These are phyloP conservation scores for Pleurozium schreberi DNA, from an alignment of 225 moss, liverwort and hornwort species.

Conservation along the genomic window DNA sequence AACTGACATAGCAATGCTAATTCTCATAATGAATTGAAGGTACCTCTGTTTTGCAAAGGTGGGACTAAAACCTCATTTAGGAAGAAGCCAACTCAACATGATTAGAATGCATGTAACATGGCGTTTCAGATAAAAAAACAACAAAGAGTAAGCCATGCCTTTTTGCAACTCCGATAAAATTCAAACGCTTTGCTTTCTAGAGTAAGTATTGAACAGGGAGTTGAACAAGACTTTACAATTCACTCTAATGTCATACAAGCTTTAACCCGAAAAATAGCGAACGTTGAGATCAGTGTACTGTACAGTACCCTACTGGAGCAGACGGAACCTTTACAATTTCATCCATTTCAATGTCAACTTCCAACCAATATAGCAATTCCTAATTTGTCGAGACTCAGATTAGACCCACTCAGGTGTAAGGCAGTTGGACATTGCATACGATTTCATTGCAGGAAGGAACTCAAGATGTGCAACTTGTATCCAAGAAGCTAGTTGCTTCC, in stretches of 20 bases:
- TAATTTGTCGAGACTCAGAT: neutral
- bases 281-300: neutral
- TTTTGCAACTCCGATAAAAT: neutral
- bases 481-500: neutral
- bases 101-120: neutral
- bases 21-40: too few relatives aligned
- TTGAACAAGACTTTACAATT: neutral
- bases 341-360: neutral
- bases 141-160: neutral
- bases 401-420: neutral
- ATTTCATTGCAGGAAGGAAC: neutral
- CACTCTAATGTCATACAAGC: neutral
- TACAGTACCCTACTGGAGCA: too few relatives aligned
- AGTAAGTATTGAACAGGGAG: neutral
- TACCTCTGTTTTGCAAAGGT: neutral
- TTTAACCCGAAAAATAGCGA: neutral
- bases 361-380: neutral
- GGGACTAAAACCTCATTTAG: neutral
- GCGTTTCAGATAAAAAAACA: too few relatives aligned
- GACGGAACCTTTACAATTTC: neutral
- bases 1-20: too few relatives aligned
- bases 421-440: neutral
- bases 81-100: neutral
- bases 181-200: neutral
- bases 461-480: neutral